Evolutionary conservation across 495 filamentous ascomycete species (phyloP).

Genomic region (Aspergillus nidulans): DNA sequence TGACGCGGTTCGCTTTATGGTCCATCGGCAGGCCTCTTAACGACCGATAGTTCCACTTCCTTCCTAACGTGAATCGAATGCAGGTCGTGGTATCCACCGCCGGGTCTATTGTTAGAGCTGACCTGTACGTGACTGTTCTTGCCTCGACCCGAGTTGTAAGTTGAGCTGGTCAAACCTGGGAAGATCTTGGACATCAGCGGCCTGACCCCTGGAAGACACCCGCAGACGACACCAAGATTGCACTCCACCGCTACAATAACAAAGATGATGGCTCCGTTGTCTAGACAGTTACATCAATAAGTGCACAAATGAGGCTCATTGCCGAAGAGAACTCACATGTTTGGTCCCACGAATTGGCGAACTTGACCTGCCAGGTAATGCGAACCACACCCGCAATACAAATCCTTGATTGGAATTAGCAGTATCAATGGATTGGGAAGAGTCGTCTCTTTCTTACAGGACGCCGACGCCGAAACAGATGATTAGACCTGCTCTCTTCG

Average conservation of each 20-base stretch:
- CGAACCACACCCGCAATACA: constrained; percentile 5
- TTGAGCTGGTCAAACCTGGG: not conserved
- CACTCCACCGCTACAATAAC: not conserved
- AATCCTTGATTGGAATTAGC: not conserved
- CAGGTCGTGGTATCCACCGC: not conserved
- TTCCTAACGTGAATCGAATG: constrained; percentile 6
- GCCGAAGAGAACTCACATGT: not conserved
- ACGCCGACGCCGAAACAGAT: constrained; percentile 5
- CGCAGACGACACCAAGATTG: not conserved
- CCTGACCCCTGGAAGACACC: constrained; percentile 3
- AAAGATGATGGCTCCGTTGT: constrained; percentile 6
- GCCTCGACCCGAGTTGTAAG: not conserved
- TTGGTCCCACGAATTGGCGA: constrained; percentile 4
- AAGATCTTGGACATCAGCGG: constrained; percentile 4
- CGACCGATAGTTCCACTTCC: constrained; percentile 2
- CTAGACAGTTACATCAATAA: not conserved
- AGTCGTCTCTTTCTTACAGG: not conserved
- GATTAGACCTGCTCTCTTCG: not conserved
- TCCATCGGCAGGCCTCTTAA: not conserved
- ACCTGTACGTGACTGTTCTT: not conserved
- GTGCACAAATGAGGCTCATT: not conserved
- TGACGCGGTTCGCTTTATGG: not conserved
- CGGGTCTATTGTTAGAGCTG: not conserved
- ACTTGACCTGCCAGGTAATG: constrained; percentile 7
- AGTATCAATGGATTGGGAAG: not conserved